Conservation (phyloP, 2,329 filamentous ascomycete species). For the Ophiostoma himal-ulmi region DNA sequence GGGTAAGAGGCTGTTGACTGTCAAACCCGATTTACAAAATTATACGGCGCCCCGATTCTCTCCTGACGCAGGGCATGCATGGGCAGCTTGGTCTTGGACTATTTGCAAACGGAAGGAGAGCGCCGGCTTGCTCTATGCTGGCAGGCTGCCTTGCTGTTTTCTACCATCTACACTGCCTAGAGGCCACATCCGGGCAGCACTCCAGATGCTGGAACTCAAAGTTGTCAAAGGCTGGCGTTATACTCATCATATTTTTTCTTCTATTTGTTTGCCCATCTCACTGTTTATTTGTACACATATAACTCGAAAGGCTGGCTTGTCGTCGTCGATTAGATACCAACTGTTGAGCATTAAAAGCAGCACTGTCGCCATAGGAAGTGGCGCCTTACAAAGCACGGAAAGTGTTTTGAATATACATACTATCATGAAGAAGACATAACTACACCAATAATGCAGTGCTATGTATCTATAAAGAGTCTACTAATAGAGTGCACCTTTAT, state of each 20-base stretch:
- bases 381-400: neutral
- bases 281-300: neutral
- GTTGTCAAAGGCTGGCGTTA: neutral
- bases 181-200: neutral
- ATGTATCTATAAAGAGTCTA: neutral
- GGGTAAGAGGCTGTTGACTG: neutral
- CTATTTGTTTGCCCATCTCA: neutral
- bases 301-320: neutral
- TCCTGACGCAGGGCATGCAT: neutral
- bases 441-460: neutral
- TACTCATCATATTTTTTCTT: neutral
- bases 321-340: neutral
- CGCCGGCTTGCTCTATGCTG: neutral
- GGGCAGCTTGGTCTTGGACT: neutral
- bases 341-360: neutral
- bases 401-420: neutral
- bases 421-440: neutral
- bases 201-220: neutral
- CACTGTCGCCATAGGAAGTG: neutral
- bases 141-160: too few species aligned
- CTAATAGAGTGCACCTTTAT: neutral
- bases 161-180: neutral
- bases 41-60: neutral
- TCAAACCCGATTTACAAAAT: neutral
- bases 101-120: too few species aligned